Evolutionary conservation across 108 stramenopile species (phyloP).

Genomic region (Fistulifera pelliculosa): DNA sequence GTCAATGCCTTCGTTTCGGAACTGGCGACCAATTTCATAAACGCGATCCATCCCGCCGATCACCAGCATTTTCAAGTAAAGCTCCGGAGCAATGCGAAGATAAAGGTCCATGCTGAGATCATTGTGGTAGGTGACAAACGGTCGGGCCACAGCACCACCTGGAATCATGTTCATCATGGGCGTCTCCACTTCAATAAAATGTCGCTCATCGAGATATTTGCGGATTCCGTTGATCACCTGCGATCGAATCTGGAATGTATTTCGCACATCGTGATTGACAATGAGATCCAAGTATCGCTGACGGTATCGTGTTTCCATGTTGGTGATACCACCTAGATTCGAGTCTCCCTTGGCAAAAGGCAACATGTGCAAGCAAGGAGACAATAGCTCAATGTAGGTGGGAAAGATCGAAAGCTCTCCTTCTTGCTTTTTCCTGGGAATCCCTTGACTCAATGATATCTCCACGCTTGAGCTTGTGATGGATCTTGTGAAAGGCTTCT

Average conservation of each 20-base stretch:
- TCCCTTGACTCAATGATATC: constrained; percentile 95
- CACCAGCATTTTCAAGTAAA: constrained; percentile 97
- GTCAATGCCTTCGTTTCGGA: constrained; percentile 99
- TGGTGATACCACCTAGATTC: constrained; percentile 74
- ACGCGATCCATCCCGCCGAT: constrained; percentile 98
- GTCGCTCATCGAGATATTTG: constrained; percentile 87
- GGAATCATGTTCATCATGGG: constrained; percentile 99
- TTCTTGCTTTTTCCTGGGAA: constrained; percentile 90
- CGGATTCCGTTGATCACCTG: constrained; percentile 91
- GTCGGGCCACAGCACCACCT: constrained; percentile 96
- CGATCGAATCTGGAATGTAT: constrained; percentile 82
- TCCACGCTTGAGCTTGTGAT: constrained; percentile 77
- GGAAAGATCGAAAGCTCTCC: constrained; percentile 96
- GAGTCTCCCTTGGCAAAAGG: constrained; percentile 83
- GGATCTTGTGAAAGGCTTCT: constrained; percentile 84
- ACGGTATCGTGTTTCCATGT: constrained; percentile 96
- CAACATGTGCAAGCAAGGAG: constrained; percentile 98
- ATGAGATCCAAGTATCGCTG: constrained; percentile 98
- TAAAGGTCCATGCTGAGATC: constrained; percentile 92
- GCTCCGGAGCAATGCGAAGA: constrained; percentile 94
- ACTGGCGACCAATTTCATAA: constrained; percentile 98
- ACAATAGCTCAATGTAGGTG: constrained; percentile 67
- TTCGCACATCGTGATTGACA: constrained; percentile 83
- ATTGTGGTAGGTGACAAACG: constrained; percentile 98
- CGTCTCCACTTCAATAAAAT: constrained; percentile 98